phyloP scores from a whole-genome alignment of 2,329 filamentous ascomycete species.

The Colletotrichum horii region DNA sequence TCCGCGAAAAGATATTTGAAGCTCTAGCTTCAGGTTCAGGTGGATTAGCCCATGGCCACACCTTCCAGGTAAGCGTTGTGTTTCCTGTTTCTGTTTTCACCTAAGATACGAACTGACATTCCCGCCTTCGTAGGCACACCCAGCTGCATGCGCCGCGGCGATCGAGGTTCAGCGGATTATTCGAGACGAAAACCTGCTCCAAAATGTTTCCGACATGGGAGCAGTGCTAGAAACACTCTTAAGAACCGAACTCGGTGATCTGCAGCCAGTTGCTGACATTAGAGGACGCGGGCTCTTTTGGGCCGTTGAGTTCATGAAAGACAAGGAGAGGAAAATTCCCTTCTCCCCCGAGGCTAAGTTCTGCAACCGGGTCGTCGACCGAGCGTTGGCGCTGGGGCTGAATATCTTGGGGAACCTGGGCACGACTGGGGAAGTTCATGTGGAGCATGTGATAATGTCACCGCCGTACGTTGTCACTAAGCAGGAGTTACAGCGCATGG shows the following conservation, averaged over 20 bases:
- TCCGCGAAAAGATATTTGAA: conserved; percentile 52
- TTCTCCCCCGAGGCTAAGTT: neutral
- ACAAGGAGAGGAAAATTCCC: neutral
- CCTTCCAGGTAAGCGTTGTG: conserved; percentile 41
- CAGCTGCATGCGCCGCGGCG: conserved; percentile 40
- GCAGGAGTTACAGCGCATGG: conserved; percentile 1
- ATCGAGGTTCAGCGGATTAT: conserved; percentile 42
- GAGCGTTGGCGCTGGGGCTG: neutral
- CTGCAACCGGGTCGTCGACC: neutral
- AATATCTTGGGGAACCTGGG: conserved; percentile 13
- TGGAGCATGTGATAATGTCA: conserved; percentile 8
- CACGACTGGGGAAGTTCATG: neutral
- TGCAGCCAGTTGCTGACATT: conserved; percentile 42
- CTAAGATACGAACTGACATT: neutral
- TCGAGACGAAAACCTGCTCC: conserved; percentile 33
- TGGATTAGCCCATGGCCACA: conserved; percentile 62
- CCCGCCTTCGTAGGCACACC: conserved; percentile 29
- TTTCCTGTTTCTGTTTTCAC: neutral
- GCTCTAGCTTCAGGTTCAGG: conserved; percentile 40
- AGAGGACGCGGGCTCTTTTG: conserved; percentile 48
- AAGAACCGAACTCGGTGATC: conserved; percentile 26
- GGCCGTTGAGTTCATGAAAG: conserved; percentile 32
- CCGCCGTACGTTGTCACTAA: conserved; percentile 9
- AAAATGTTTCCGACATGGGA: conserved; percentile 34
- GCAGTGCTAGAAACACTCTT: conserved; percentile 31